These are phyloP conservation scores for Rhizophlyctis rosea DNA, from an alignment of 192 early-diverging fungal species.

Conservation along the genomic window DNA sequence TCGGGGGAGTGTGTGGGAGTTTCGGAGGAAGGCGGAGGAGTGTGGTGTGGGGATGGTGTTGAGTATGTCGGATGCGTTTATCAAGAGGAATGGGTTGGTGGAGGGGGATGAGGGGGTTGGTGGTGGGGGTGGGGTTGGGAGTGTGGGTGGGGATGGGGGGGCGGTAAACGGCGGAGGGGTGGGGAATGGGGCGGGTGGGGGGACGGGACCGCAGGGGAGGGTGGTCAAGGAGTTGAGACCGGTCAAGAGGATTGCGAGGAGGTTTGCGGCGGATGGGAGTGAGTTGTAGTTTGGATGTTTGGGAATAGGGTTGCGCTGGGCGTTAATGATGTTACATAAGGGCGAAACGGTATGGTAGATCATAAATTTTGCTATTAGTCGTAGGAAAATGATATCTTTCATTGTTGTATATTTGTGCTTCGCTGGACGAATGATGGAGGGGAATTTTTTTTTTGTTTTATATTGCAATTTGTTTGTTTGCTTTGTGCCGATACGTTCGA, in stretches of 20 bases:
- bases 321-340: too few species aligned
- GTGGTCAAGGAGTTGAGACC: background rate
- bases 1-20: constrained; percentile 3
- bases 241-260: background rate
- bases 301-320: too few species aligned
- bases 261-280: background rate
- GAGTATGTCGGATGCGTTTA: background rate
- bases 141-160: background rate
- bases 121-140: background rate
- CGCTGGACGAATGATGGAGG: too few species aligned
- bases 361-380: too few species aligned
- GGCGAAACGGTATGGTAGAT: too few species aligned
- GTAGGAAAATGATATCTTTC: too few species aligned
- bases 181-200: background rate
- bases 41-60: background rate
- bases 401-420: too few species aligned
- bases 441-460: too few species aligned
- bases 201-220: background rate
- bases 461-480: too few species aligned
- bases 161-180: too few species aligned
- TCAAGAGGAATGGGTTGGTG: background rate
- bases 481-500: too few species aligned
- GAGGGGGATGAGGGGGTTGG: background rate
- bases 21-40: background rate
- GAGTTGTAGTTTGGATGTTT: background rate